phyloP scores from a whole-genome alignment of 768 basidiomycete genomes.

The Leccinum truebloodii region DNA sequence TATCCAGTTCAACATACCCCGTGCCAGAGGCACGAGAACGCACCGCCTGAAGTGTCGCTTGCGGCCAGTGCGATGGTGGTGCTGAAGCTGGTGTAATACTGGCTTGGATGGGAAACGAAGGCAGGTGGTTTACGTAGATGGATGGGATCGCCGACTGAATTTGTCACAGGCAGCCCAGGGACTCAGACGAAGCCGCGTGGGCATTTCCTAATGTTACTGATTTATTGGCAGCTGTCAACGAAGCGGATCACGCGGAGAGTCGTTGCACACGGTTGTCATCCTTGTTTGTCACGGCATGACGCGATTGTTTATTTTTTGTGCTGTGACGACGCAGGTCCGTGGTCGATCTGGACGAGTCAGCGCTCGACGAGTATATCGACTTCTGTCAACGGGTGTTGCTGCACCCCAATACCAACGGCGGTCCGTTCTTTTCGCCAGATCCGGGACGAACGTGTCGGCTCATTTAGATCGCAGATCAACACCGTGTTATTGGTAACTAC shows the following conservation, averaged over 20 bases:
- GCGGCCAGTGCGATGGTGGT: constrained; percentile 62
- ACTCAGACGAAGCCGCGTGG: constrained; percentile 56
- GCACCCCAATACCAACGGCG: constrained; percentile 30
- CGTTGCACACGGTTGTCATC: constrained; percentile 38
- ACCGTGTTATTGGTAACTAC: constrained; percentile 39
- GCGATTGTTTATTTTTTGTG: constrained; percentile 6
- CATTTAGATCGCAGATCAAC: constrained; percentile 20
- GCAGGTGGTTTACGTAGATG: constrained; percentile 36
- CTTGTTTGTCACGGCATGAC: constrained; percentile 43
- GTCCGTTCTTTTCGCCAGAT: constrained; percentile 13
- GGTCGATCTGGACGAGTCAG: constrained; percentile 49
- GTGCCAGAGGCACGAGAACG: constrained; percentile 57
- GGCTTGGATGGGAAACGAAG: constrained; percentile 72
- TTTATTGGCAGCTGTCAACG: constrained; percentile 45
- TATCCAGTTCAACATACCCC: too few relatives aligned
- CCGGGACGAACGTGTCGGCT: constrained; percentile 14
- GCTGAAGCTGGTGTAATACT: constrained; percentile 73
- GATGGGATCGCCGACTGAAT: constrained; percentile 13
- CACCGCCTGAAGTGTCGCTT: constrained; percentile 67
- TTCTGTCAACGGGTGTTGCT: constrained; percentile 63
- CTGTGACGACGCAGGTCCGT: constrained; percentile 43
- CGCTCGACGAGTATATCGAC: constrained; percentile 62
- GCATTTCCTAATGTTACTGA: constrained; percentile 54
- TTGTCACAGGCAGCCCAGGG: constrained; percentile 43
- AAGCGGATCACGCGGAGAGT: constrained; percentile 37